Base-by-base conservation (phyloP, 176 grass and related monocot species). In the Stipa capillata region DNA sequence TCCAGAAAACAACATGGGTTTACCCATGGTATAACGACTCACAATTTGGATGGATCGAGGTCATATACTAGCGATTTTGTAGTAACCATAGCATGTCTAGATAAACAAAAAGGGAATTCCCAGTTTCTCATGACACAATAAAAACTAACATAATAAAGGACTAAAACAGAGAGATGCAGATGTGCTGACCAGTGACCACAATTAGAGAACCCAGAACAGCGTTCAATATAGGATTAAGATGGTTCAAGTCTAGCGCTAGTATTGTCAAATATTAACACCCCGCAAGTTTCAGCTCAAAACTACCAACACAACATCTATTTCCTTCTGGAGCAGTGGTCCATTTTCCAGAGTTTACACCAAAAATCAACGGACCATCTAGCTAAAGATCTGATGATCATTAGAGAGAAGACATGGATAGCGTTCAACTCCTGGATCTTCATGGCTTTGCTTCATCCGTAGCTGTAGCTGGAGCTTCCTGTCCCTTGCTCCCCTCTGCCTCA, bases 261-360 rank as follows among this genome's bases (percentile, higher is more conserved):
- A 51, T n/a, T 0, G 10, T 42, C n/a, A 17, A 36, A 32, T 72
- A 57, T 3, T 25, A 42, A 29, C 6, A 63, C 42, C 32, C 20
- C 18, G 2, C 71, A 47, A 27, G 74, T 43, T 40, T 79, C 37
- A 58, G 45, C n/a, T n/a, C 69, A 69, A 76, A 69, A n/a, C 51
- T 69, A 83, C 80, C 80, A 28, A 14, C 50, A 67, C 4, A 15
- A 79, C 4, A 28, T 47, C 53, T 84, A 67, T 65, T 49, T n/a
- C 28, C 61, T 53, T 73, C 15, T 54, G 58, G 47, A 4, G 49
- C 47, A 83, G 37, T 73, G 34, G 66, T 80, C 16, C 67, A 67
- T 29, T 45, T 17, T 60, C 60, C 69, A 89, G 44, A 63, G 66
- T 85, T 74, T 36, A 64, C 77, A 70, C 28, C 43, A 76, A 76